Evolutionary conservation across 2,329 filamentous ascomycete species (phyloP).

Genomic region (Dothistroma pini): DNA sequence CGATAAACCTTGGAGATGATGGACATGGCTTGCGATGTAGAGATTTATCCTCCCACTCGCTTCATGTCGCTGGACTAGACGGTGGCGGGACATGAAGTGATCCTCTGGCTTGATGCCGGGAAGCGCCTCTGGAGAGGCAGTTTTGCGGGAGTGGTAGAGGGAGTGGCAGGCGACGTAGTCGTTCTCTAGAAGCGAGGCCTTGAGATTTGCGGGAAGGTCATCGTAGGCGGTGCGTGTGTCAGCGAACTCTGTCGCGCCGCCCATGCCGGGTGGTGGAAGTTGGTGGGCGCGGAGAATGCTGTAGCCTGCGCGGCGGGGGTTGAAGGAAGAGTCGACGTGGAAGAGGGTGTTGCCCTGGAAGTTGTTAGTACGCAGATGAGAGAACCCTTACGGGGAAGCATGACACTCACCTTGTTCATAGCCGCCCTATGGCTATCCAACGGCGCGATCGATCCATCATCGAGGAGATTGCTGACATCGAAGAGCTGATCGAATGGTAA

Average conservation of each 20-base stretch:
- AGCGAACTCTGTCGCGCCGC: conserved; percentile 53
- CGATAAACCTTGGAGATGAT: conserved; percentile 49
- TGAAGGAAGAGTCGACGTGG: conserved; percentile 56
- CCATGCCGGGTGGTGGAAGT: conserved; percentile 47
- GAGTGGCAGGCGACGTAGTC: conserved; percentile 51
- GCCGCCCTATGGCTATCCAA: conserved; percentile 38
- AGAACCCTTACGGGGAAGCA: too few relatives aligned
- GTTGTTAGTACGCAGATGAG: not conserved
- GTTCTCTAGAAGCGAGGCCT: conserved; percentile 36
- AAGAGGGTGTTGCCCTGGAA: conserved; percentile 44
- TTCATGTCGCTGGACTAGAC: conserved; percentile 51
- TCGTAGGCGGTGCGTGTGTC: conserved; percentile 53
- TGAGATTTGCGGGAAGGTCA: conserved; percentile 40
- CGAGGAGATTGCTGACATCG: conserved; percentile 55
- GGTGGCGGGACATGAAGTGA: conserved; percentile 45
- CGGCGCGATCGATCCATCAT: conserved; percentile 45
- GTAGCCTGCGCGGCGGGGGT: conserved; percentile 52
- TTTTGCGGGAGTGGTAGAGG: conserved; percentile 52
- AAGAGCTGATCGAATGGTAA: conserved; percentile 52
- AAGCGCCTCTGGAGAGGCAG: conserved; percentile 50
- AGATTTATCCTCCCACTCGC: conserved; percentile 51
- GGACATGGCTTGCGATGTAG: conserved; percentile 52
- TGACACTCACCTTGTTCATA: conserved; percentile 26
- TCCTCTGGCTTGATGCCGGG: conserved; percentile 42
- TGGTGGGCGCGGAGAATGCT: conserved; percentile 50